Evolutionary conservation across 495 filamentous ascomycete genomes (phyloP).

Genomic region (Lophium mytilinum): DNA sequence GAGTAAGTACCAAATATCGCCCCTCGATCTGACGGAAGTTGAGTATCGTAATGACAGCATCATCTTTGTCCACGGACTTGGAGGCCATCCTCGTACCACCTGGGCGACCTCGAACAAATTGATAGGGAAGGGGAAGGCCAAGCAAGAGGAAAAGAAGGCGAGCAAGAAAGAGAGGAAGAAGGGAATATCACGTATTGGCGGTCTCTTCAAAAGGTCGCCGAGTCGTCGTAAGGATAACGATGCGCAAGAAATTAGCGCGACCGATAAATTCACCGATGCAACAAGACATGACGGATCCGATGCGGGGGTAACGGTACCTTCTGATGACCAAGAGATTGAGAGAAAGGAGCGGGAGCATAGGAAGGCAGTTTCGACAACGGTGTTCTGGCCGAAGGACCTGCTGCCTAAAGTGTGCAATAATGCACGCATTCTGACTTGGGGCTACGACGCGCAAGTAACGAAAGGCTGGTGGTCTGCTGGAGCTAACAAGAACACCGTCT

Average conservation of each 20-base stretch:
- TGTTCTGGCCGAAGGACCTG: conserved; percentile 2
- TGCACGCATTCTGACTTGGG: background rate
- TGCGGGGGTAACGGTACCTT: too few species aligned
- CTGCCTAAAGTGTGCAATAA: background rate
- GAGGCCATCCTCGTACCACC: background rate
- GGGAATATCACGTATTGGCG: too few species aligned
- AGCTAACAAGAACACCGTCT: background rate
- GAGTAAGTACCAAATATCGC: too few species aligned
- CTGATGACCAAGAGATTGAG: too few species aligned
- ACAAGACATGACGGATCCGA: too few species aligned
- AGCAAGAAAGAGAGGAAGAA: too few species aligned
- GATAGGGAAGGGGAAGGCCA: background rate
- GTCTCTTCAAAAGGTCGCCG: too few species aligned
- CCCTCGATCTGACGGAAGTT: too few species aligned
- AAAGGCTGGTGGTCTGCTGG: background rate
- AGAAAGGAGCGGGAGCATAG: background rate
- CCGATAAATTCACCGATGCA: too few species aligned
- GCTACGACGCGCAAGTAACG: background rate
- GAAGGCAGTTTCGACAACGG: background rate
- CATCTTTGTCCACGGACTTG: conserved; percentile 3
- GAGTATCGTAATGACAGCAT: too few species aligned
- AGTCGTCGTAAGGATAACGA: too few species aligned
- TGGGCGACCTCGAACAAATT: background rate
- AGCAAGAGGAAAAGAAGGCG: background rate
- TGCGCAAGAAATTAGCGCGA: too few species aligned